Percentiles rank a stretch among this genome's conserved stretches.
Evolutionary conservation across 768 basidiomycete species (phyloP).

Genomic region (Xanthoconium purpureum): DNA sequence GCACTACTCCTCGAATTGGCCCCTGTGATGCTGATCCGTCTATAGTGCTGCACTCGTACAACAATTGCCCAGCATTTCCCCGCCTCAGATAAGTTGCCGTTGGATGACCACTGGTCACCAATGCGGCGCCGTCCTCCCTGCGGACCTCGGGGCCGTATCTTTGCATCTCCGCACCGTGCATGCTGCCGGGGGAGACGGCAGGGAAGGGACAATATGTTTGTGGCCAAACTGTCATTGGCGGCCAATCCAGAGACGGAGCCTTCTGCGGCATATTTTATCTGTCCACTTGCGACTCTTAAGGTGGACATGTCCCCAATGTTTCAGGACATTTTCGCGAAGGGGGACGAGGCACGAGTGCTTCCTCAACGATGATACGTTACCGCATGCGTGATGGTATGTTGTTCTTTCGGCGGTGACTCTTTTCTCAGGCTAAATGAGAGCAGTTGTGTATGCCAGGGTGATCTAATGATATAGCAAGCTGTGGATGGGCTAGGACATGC

Average conservation of each 20-base stretch:
- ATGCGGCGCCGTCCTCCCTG: background rate
- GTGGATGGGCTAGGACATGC: no score
- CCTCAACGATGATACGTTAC: background rate
- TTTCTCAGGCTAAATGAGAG: no score
- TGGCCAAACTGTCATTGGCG: background rate
- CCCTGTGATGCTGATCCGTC: background rate
- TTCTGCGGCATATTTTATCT: background rate
- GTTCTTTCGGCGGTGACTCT: no score
- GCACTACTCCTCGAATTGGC: background rate
- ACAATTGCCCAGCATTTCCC: background rate
- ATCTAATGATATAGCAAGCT: no score
- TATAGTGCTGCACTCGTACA: background rate
- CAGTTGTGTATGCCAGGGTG: no score
- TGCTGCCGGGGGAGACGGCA: background rate
- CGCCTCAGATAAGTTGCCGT: background rate
- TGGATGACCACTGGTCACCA: background rate
- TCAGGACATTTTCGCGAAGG: background rate
- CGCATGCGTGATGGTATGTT: no score
- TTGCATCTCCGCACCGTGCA: slow-evolving; percentile 2
- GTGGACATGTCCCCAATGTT: slow-evolving; percentile 8
- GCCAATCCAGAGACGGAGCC: background rate
- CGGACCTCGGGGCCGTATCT: background rate
- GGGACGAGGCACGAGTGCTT: background rate
- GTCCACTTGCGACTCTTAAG: background rate
- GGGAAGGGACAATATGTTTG: background rate